Percentiles rank a stretch among this genome's conserved stretches.
phyloP scores from a whole-genome alignment of 2,329 filamentous ascomycete genomes.

The Tolypocladium cylindrosporum region DNA sequence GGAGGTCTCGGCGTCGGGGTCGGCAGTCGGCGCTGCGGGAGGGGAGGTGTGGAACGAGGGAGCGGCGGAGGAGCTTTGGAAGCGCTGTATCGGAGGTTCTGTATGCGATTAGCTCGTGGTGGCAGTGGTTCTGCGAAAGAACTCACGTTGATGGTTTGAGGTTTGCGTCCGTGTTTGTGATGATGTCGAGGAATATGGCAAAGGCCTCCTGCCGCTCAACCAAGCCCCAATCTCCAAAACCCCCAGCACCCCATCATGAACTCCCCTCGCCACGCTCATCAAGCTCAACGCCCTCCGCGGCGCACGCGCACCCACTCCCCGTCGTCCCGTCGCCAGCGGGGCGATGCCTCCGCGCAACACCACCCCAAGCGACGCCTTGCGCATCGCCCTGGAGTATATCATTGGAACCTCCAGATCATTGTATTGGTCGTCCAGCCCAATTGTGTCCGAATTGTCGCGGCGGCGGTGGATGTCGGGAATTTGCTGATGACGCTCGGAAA shows the following conservation, averaged over 20 bases:
- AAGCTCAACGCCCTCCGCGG: conserved; percentile 4
- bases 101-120: neutral
- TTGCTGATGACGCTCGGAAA: too few relatives aligned
- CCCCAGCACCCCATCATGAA: conserved; percentile 6
- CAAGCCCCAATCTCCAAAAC: conserved; percentile 7
- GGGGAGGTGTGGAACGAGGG: conserved; percentile 7
- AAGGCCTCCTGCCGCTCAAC: conserved; percentile 2
- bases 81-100: neutral
- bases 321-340: neutral
- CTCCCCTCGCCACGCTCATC: conserved; percentile 6
- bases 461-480: neutral
- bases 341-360: neutral
- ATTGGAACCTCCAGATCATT: conserved; percentile 9
- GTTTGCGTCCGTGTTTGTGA: neutral
- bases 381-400: conserved; percentile 10
- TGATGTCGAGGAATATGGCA: neutral
- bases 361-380: conserved; percentile 6
- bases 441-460: neutral
- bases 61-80: conserved; percentile 1
- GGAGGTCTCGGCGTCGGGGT: conserved; percentile 19
- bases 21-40: conserved; percentile 19
- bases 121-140: too few relatives aligned
- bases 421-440: neutral
- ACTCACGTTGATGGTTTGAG: neutral
- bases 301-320: neutral